Percentiles rank a stretch among this genome's conserved stretches.
Conservation (phyloP, 164 flowering plant species). For the Umbilicus rupestris region DNA sequence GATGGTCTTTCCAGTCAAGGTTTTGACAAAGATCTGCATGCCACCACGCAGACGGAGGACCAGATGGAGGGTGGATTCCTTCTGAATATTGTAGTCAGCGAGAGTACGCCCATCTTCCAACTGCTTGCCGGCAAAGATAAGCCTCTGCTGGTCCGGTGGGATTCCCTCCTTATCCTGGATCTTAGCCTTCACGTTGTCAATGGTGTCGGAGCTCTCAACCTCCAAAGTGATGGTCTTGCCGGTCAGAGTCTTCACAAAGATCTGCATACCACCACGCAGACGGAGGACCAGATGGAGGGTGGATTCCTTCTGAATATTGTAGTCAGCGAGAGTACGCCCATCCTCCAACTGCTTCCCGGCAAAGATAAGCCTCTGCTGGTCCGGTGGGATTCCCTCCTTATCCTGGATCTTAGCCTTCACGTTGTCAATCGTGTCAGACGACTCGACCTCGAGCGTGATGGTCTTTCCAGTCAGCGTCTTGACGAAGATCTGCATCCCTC, state of each 20-base stretch:
- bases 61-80: neutral
- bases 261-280: neutral
- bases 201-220: neutral
- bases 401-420: neutral
- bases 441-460: neutral
- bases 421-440: conserved; percentile 1
- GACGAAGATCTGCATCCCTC: conserved; percentile 9
- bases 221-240: neutral
- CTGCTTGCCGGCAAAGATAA: conserved; percentile 4
- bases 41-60: neutral
- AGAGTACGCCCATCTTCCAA: conserved; percentile 4
- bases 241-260: neutral
- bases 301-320: neutral
- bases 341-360: conserved; percentile 5
- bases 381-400: neutral
- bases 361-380: neutral
- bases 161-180: neutral
- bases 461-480: conserved; percentile 1
- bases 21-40: conserved; percentile 2
- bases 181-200: neutral
- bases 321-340: conserved; percentile 4
- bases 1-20: neutral
- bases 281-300: neutral
- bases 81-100: neutral
- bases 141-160: neutral